Conservation (phyloP, 768 basidiomycete species). For the Tricholoma matsutake region DNA sequence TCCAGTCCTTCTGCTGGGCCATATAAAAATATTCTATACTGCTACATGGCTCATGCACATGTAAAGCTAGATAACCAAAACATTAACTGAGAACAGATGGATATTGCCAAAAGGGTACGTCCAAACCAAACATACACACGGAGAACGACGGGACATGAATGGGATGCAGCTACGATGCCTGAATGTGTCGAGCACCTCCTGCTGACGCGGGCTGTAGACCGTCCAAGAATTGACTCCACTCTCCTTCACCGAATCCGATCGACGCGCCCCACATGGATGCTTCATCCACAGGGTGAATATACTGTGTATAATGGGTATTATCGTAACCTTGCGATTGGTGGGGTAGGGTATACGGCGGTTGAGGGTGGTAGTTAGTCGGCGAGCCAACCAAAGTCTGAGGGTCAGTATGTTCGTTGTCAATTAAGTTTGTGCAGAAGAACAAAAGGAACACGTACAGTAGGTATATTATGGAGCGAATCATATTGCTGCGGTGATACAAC, state of each 20-base stretch:
- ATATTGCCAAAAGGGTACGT: slow-evolving; percentile 18
- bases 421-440: neutral
- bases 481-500: slow-evolving; percentile 37
- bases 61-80: slow-evolving; percentile 14
- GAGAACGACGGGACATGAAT: slow-evolving; percentile 10
- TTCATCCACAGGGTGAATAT: slow-evolving; percentile 57
- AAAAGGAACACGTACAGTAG: slow-evolving; percentile 11
- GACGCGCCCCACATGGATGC: slow-evolving; percentile 72
- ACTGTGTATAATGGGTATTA: slow-evolving; percentile 41
- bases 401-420: neutral
- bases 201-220: slow-evolving; percentile 51
- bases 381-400: neutral
- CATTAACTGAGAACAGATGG: slow-evolving; percentile 12
- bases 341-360: neutral
- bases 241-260: slow-evolving; percentile 71
- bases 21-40: slow-evolving; percentile 31
- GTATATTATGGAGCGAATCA: slow-evolving; percentile 25
- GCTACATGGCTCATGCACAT: slow-evolving; percentile 28
- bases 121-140: slow-evolving; percentile 16
- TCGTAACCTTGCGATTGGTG: slow-evolving; percentile 33
- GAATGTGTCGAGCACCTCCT: slow-evolving; percentile 32
- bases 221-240: slow-evolving; percentile 66
- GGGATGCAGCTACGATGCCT: slow-evolving; percentile 27
- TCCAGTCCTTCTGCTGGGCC: slow-evolving; percentile 8
- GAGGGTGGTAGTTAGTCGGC: neutral